These are phyloP conservation scores for Phialocephala sp. DNA, from an alignment of 2,329 filamentous ascomycete genomes.

Conservation along the genomic window DNA sequence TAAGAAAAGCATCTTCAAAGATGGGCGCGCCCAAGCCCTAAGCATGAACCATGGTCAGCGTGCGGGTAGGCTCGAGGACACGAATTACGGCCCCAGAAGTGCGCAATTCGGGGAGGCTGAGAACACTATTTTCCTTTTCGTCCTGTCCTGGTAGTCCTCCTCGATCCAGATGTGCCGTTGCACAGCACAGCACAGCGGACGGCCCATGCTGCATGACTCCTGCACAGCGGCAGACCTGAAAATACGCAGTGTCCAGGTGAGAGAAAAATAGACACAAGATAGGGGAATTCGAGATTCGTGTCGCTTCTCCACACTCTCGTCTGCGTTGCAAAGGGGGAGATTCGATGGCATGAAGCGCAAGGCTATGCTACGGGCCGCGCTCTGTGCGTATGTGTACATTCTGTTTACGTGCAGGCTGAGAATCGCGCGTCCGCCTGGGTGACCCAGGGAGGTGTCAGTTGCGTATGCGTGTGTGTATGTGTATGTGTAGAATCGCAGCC, in stretches of 20 bases:
- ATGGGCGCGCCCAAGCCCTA: not conserved
- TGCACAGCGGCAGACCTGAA: conserved; percentile 14
- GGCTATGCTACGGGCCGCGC: conserved; percentile 17
- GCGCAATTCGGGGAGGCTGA: conserved; percentile 31
- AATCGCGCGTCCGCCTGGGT: conserved; percentile 6
- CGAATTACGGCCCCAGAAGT: conserved; percentile 14
- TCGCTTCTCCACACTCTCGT: conserved; percentile 27
- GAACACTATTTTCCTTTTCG: conserved; percentile 7
- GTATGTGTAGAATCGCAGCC: not conserved
- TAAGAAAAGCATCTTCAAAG: conserved; percentile 11
- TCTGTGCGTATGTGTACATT: conserved; percentile 14
- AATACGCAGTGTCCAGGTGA: conserved; percentile 24
- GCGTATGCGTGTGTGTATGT: not conserved
- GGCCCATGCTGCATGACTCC: conserved; percentile 33
- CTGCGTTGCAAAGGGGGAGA: conserved; percentile 11
- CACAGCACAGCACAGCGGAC: conserved; percentile 33
- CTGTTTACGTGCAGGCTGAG: conserved; percentile 14
- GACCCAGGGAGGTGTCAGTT: conserved; percentile 7
- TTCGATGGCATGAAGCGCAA: conserved; percentile 17
- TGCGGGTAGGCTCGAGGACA: conserved; percentile 10
- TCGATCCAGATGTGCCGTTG: conserved; percentile 16
- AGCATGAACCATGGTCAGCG: conserved; percentile 13
- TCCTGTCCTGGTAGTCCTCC: conserved; percentile 2
- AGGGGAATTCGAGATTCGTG: conserved; percentile 26
- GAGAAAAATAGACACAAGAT: conserved; percentile 26